phyloP scores from a whole-genome alignment of 2,329 filamentous ascomycete species.

The Claviceps humidiphila region DNA sequence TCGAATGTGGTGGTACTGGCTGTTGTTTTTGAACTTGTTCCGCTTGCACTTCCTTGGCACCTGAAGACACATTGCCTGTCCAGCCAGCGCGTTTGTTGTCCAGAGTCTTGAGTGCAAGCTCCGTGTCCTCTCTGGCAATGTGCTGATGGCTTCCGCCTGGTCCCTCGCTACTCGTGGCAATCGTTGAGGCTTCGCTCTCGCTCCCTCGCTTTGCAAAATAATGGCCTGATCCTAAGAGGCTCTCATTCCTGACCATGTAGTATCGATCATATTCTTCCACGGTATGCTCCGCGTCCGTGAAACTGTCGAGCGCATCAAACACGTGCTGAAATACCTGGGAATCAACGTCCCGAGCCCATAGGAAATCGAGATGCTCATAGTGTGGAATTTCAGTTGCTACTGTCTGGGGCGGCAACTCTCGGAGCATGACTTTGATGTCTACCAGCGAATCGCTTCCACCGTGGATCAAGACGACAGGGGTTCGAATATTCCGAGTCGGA shows the following conservation, averaged over 20 bases:
- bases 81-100: background rate
- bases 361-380: slow-evolving; percentile 93
- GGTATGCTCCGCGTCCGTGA: slow-evolving; percentile 43
- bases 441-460: slow-evolving; percentile 89
- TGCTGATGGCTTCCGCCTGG: slow-evolving; percentile 12
- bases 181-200: slow-evolving; percentile 24
- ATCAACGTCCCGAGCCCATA: slow-evolving; percentile 84
- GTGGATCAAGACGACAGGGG: slow-evolving; percentile 85
- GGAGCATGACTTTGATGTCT: slow-evolving; percentile 85
- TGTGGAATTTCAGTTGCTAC: slow-evolving; percentile 76
- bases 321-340: slow-evolving; percentile 80
- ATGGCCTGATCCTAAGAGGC: slow-evolving; percentile 28
- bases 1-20: slow-evolving; percentile 3
- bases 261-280: slow-evolving; percentile 49
- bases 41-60: background rate
- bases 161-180: slow-evolving; percentile 8
- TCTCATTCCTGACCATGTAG: slow-evolving; percentile 35
- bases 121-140: slow-evolving; percentile 14
- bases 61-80: background rate
- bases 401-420: slow-evolving; percentile 73
- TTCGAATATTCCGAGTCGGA: slow-evolving; percentile 92
- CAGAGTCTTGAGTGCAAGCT: background rate
- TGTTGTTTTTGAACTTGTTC: background rate
- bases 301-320: slow-evolving; percentile 72
- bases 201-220: slow-evolving; percentile 17